Evolutionary conservation across 371 early-diverging fungal genomes (phyloP), one percentile per base, ranked within the genome.

Genomic region (Coemansia sp.): DNA sequence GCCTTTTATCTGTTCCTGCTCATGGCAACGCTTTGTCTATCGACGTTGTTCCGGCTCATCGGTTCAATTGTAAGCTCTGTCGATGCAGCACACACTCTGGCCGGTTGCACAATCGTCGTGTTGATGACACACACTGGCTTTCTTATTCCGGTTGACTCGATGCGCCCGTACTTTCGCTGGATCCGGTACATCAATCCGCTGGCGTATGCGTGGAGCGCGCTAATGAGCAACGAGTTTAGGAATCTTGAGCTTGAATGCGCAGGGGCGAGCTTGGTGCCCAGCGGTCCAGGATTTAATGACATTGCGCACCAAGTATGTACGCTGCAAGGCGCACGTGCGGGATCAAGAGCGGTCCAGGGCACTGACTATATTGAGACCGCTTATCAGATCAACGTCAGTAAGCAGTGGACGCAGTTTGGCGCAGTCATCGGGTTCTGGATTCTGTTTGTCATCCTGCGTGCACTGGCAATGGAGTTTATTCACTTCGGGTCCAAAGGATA

Each of bases 181-280:
- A 86, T 91, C 54, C 86, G 85, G 66, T 91, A 86, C 83, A 85
- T 90, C 59, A 88, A 88, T 72, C 90, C 91, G 2, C 75, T 90
- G 18, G 83, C 88, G 0, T 91, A 89, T 63, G 87, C 83, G 14
- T 85, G 90, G 61, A 90, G 90, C 69, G 87, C 89, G 6, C 80
- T 92, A 26, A 72, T 90, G 47, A 77, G 83, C 34, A 90, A 90
- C 68, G 91, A 92, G 79, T 90, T 90, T 85, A 68, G 79, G 7
- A 86, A 86, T 26, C 79, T 85, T 47, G 29, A 61, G 5, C 84
- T 88, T 50, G 68, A 78, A n/a, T 89, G 90, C 61, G 51, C 48
- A 0, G 53, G 29, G 10, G 16, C 24, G 13, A 53, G 26, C 26
- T 16, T 53, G 6, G 53, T 53, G 24, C 53, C 53, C 29, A 53